Evolutionary conservation across 495 filamentous ascomycete species (phyloP).

Genomic region (Xylaria grammica): DNA sequence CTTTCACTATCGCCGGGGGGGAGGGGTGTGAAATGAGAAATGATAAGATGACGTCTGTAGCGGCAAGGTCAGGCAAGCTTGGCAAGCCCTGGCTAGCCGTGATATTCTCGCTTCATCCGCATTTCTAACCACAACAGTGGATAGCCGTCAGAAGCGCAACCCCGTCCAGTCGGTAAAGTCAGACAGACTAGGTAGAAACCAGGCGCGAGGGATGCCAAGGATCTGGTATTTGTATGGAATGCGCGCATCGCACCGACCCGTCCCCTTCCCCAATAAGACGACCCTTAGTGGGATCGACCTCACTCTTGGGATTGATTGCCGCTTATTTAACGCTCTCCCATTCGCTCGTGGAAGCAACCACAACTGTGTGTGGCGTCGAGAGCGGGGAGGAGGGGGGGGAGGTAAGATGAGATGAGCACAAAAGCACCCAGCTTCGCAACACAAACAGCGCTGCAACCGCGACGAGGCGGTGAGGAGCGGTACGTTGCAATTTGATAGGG

Average conservation of each 20-base stretch:
- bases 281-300: slow-evolving; percentile 11
- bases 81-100: not conserved
- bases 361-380: not conserved
- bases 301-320: slow-evolving; percentile 11
- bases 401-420: slow-evolving; percentile 3
- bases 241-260: slow-evolving; percentile 24
- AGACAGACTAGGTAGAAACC: not conserved
- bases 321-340: slow-evolving; percentile 3
- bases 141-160: not conserved
- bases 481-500: slow-evolving; percentile 7
- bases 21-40: not conserved
- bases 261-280: slow-evolving; percentile 1
- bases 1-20: not conserved
- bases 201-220: slow-evolving; percentile 6
- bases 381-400: not conserved
- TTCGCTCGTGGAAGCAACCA: not conserved
- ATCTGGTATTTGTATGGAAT: slow-evolving; percentile 12
- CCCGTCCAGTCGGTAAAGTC: too few species aligned
- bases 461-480: slow-evolving; percentile 20
- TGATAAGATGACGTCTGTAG: not conserved
- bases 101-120: not conserved
- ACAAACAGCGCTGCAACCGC: not conserved
- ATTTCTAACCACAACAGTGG: not conserved
- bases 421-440: slow-evolving; percentile 4
- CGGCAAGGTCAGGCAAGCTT: too few species aligned